phyloP scores from a whole-genome alignment of 352 stramenopile genomes.

The Phytophthora pini region DNA sequence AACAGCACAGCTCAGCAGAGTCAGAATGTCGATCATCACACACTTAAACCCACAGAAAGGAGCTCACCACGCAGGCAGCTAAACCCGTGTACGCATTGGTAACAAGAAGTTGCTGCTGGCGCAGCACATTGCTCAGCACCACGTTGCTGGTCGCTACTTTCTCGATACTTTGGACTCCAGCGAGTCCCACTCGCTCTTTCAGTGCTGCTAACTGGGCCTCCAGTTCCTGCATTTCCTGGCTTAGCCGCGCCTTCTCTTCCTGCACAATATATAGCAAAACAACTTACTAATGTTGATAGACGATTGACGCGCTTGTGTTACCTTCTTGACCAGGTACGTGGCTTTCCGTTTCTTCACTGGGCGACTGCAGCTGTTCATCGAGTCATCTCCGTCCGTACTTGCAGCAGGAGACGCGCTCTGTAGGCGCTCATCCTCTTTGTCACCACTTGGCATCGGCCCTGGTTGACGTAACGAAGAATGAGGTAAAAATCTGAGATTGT shows the following conservation, averaged over 20 bases:
- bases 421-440: not conserved
- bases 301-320: not conserved
- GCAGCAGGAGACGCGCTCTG: constrained; percentile 6
- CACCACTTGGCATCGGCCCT: not conserved
- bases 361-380: not conserved
- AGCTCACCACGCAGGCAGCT: constrained; percentile 16
- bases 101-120: constrained; percentile 23
- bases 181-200: constrained; percentile 21
- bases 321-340: constrained; percentile 25
- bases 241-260: constrained; percentile 25
- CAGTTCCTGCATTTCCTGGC: constrained; percentile 13
- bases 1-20: constrained; percentile 2
- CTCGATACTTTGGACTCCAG: constrained; percentile 14
- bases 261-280: constrained; percentile 1
- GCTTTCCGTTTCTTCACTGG: constrained; percentile 28
- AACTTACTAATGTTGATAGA: not conserved
- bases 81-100: constrained; percentile 14
- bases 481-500: not conserved
- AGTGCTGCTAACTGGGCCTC: constrained; percentile 15
- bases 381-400: constrained; percentile 15
- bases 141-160: constrained; percentile 24
- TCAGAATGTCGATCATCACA: not conserved
- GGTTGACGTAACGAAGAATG: constrained; percentile 4
- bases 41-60: not conserved
- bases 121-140: constrained; percentile 23